Percentiles rank a stretch among this genome's conserved stretches.
Conservation (phyloP, 805 yeast species). For the Barnettozyma siamensis region DNA sequence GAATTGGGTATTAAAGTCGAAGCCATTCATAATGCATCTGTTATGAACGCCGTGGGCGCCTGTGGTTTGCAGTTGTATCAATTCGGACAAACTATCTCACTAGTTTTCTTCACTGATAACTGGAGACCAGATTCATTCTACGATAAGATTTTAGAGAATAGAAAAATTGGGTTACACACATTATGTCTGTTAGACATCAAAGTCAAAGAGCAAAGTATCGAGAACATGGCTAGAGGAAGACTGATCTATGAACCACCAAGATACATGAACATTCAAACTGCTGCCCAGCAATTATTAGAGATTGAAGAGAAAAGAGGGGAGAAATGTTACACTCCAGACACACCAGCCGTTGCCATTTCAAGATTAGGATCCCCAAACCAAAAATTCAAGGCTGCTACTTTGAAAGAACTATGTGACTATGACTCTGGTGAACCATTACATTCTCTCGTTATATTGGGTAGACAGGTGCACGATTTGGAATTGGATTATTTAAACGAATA, state of each 20-base stretch:
- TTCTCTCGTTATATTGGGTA: constrained; percentile 83
- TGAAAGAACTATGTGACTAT: constrained; percentile 68
- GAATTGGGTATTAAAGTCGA: constrained; percentile 75
- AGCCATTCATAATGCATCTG: constrained; percentile 90
- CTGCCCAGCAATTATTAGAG: constrained; percentile 83
- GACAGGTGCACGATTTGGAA: constrained; percentile 92
- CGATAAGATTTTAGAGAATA: constrained; percentile 80
- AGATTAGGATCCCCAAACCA: constrained; percentile 87
- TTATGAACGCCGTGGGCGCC: constrained; percentile 98
- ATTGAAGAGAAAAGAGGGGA: constrained; percentile 75
- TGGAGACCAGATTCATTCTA: constrained; percentile 98
- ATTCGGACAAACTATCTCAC: constrained; percentile 95
- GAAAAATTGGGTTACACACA: constrained; percentile 89
- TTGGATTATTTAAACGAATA: constrained; percentile 76
- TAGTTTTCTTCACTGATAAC: constrained; percentile 89
- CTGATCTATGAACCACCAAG: constrained; percentile 94
- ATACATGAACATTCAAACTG: constrained; percentile 88
- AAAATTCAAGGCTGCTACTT: constrained; percentile 76
- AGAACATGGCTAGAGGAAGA: constrained; percentile 90
- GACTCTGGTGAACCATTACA: constrained; percentile 95
- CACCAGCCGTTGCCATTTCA: constrained; percentile 92
- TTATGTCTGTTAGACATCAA: constrained; percentile 84
- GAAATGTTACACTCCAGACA: constrained; percentile 73
- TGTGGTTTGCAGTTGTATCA: constrained; percentile 93
- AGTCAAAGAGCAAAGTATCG: constrained; percentile 94